phyloP scores from a whole-genome alignment of 73 alveolate genomes.

The Paramecium tetraurelia region DNA sequence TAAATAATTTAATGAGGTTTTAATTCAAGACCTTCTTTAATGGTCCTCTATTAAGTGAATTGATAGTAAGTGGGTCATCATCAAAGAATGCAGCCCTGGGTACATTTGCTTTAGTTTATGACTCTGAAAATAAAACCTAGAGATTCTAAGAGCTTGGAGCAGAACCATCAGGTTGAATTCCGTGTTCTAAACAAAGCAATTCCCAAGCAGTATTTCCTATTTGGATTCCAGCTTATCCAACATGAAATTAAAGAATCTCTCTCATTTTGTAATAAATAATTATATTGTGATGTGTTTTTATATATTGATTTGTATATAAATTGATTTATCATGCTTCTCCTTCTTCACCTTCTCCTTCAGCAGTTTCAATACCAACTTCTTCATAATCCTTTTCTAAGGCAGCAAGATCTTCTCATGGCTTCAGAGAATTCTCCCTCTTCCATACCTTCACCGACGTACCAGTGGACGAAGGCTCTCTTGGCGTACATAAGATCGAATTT shows the following conservation, averaged over 20 bases:
- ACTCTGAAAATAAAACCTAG: background rate
- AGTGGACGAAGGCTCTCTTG: constrained; percentile 94
- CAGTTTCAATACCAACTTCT: constrained; percentile 93
- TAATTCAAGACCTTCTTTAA: constrained; percentile 39
- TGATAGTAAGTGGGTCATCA: constrained; percentile 61
- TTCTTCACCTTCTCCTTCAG: constrained; percentile 88
- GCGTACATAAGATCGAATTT: constrained; percentile 97
- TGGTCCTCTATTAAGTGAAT: constrained; percentile 65
- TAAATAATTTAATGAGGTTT: background rate
- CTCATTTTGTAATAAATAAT: background rate
- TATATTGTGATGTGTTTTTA: background rate
- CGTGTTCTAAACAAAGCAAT: constrained; percentile 6
- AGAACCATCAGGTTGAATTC: constrained; percentile 7
- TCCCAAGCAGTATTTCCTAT: background rate
- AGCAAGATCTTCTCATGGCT: constrained; percentile 98
- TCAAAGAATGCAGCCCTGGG: constrained; percentile 10
- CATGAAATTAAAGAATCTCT: background rate
- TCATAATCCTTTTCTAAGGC: constrained; percentile 95
- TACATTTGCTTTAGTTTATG: background rate
- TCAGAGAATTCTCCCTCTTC: constrained; percentile 91
- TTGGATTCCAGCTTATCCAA: background rate
- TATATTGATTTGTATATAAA: background rate
- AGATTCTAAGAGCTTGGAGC: background rate
- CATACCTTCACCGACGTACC: constrained; percentile 91
- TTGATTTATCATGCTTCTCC: constrained; percentile 30